Conservation (phyloP, 2,329 filamentous ascomycete species). For the Colletotrichum sp. region DNA sequence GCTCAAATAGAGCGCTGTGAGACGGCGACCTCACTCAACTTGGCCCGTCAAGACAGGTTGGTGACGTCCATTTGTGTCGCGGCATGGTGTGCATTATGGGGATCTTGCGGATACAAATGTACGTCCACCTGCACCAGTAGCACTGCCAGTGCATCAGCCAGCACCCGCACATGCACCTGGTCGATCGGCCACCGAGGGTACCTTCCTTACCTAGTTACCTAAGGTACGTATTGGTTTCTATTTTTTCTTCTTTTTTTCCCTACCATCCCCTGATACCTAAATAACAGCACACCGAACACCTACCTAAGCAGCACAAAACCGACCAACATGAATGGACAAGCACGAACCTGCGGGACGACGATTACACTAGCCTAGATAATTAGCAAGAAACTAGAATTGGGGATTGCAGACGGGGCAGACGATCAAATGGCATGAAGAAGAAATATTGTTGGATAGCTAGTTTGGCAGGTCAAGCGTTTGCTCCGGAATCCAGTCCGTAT, state of each 20-base stretch:
- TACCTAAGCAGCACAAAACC: background rate
- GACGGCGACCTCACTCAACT: background rate
- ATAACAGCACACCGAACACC: background rate
- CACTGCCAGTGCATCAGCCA: background rate
- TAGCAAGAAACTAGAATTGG: background rate
- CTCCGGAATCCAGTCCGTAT: background rate
- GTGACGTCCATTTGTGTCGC: too few relatives aligned
- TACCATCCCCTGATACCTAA: background rate
- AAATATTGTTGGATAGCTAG: background rate
- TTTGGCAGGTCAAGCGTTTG: background rate
- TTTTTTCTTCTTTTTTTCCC: background rate
- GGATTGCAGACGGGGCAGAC: background rate
- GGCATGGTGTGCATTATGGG: too few relatives aligned
- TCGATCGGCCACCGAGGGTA: background rate
- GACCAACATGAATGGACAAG: background rate
- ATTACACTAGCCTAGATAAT: background rate
- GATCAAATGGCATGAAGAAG: background rate
- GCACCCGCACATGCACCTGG: background rate
- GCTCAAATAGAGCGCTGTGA: background rate
- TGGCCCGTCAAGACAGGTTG: background rate
- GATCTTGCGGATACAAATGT: background rate
- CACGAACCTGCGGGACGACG: background rate
- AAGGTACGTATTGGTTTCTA: background rate
- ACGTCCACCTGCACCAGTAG: background rate
- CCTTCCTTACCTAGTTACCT: background rate